phyloP scores from a whole-genome alignment of 805 yeast species.

The Komagataella pastoris region DNA sequence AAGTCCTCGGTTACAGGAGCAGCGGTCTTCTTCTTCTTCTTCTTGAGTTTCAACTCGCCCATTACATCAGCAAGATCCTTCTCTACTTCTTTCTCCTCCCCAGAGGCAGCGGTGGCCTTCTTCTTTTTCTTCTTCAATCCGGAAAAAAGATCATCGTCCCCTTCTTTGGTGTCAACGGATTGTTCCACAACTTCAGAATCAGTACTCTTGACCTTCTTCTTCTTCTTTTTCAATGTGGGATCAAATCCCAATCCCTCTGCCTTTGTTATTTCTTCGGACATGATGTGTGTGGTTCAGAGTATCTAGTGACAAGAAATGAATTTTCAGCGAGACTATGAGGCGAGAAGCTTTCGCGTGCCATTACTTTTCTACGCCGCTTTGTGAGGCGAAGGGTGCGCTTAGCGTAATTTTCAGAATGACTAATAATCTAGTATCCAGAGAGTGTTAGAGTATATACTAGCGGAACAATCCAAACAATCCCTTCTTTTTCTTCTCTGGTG shows the following conservation, averaged over 20 bases:
- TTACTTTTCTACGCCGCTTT: not conserved
- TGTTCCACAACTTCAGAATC: slow-evolving; percentile 21
- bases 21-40: slow-evolving; percentile 59
- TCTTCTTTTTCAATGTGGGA: slow-evolving; percentile 66
- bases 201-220: slow-evolving; percentile 45
- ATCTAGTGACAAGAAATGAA: not conserved
- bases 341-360: not conserved
- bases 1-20: slow-evolving; percentile 59
- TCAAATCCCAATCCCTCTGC: slow-evolving; percentile 45
- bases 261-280: not conserved
- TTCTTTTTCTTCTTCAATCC: slow-evolving; percentile 82
- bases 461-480: not conserved
- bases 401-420: not conserved
- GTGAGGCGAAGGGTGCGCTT: not conserved
- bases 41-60: slow-evolving; percentile 63
- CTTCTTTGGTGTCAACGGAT: slow-evolving; percentile 16
- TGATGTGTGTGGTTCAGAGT: not conserved
- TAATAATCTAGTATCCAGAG: not conserved
- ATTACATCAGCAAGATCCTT: slow-evolving; percentile 44
- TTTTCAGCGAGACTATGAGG: not conserved
- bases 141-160: slow-evolving; percentile 52
- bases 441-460: not conserved
- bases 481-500: not conserved
- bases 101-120: slow-evolving; percentile 31
- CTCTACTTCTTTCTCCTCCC: slow-evolving; percentile 17